These are phyloP conservation scores for Craspedostauros australis DNA, from an alignment of 108 stramenopile genomes.

Conservation along the genomic window DNA sequence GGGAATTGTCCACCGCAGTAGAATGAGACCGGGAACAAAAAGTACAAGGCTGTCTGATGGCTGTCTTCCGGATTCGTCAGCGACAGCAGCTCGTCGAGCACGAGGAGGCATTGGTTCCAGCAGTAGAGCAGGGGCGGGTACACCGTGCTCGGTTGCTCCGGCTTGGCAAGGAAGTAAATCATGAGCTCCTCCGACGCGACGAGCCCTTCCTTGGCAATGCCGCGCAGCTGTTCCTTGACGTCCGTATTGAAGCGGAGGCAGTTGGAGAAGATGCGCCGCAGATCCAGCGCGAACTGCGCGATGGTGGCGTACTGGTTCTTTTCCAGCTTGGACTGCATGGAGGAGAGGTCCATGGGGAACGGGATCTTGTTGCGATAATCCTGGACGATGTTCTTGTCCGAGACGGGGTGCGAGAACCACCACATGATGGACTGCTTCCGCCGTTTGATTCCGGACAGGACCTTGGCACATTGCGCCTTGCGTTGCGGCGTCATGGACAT, in stretches of 20 bases:
- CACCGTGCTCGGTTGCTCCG: slow-evolving; percentile 34
- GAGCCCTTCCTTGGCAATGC: slow-evolving; percentile 47
- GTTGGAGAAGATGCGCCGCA: slow-evolving; percentile 71
- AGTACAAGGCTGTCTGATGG: slow-evolving; percentile 67
- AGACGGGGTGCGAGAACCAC: slow-evolving; percentile 69
- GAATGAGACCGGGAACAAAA: slow-evolving; percentile 64
- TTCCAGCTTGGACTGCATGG: slow-evolving; percentile 66
- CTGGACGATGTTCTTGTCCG: slow-evolving; percentile 60
- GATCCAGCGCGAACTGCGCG: slow-evolving; percentile 61
- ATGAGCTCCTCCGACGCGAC: slow-evolving; percentile 53
- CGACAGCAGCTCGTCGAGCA: slow-evolving; percentile 55
- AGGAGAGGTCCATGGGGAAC: slow-evolving; percentile 70
- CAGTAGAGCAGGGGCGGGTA: slow-evolving; percentile 73
- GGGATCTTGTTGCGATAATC: slow-evolving; percentile 74
- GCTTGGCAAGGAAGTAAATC: slow-evolving; percentile 51
- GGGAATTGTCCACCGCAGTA: slow-evolving; percentile 68
- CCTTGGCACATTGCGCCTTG: slow-evolving; percentile 59
- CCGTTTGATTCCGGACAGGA: slow-evolving; percentile 55
- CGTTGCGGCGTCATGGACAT: slow-evolving; percentile 41
- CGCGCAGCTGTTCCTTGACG: slow-evolving; percentile 53
- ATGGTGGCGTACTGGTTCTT: slow-evolving; percentile 55
- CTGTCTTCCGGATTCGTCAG: slow-evolving; percentile 60
- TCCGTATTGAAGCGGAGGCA: slow-evolving; percentile 76
- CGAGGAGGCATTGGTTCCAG: slow-evolving; percentile 66
- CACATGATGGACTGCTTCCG: slow-evolving; percentile 39